Percentiles rank a stretch among this genome's conserved stretches.
These are phyloP conservation scores for Kentomonas sorsogonicus DNA, from an alignment of 208 protist species.

Conservation along the genomic window DNA sequence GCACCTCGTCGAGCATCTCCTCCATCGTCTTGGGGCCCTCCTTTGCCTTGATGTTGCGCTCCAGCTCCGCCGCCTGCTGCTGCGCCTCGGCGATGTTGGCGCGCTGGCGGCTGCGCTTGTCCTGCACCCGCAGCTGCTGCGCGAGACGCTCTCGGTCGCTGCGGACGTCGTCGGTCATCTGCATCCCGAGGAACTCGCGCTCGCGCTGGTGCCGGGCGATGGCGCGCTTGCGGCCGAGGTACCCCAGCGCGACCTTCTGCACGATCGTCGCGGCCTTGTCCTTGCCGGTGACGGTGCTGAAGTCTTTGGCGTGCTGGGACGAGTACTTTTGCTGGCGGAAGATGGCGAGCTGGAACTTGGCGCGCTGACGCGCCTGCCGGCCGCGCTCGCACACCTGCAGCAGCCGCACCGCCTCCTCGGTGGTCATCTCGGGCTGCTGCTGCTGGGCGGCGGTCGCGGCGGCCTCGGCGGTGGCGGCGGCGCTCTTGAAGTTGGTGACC, in stretches of 20 bases:
- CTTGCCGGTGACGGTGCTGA: slow-evolving; percentile 59
- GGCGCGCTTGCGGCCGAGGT: slow-evolving; percentile 74
- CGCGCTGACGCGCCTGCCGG: slow-evolving; percentile 91
- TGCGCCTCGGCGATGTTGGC: slow-evolving; percentile 86
- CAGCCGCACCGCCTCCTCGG: slow-evolving; percentile 83
- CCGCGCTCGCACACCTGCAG: slow-evolving; percentile 93
- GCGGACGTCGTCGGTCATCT: slow-evolving; percentile 21
- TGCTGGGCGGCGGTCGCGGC: slow-evolving; percentile 2
- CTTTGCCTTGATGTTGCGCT: slow-evolving; percentile 71
- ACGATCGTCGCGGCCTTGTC: slow-evolving; percentile 85
- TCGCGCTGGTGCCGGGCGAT: slow-evolving; percentile 70
- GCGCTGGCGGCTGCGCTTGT: slow-evolving; percentile 80
- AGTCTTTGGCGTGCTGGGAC: slow-evolving; percentile 37
- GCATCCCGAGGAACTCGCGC: slow-evolving; percentile 87
- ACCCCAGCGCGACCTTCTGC: slow-evolving; percentile 86
- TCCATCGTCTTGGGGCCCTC: slow-evolving; percentile 93
- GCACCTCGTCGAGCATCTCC: slow-evolving; percentile 89
- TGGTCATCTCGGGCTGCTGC: slow-evolving; percentile 35
- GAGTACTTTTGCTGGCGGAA: slow-evolving; percentile 81
- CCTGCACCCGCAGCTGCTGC: slow-evolving; percentile 31
- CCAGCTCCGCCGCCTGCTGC: slow-evolving; percentile 71
- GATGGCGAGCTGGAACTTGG: slow-evolving; percentile 86
- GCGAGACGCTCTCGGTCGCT: slow-evolving; percentile 28
- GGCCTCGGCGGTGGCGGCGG: slow-evolving; percentile 6
- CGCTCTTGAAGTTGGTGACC: slow-evolving; percentile 15